Evolutionary conservation across 768 basidiomycete genomes (phyloP).

Genomic region (Phylloporus sp.): DNA sequence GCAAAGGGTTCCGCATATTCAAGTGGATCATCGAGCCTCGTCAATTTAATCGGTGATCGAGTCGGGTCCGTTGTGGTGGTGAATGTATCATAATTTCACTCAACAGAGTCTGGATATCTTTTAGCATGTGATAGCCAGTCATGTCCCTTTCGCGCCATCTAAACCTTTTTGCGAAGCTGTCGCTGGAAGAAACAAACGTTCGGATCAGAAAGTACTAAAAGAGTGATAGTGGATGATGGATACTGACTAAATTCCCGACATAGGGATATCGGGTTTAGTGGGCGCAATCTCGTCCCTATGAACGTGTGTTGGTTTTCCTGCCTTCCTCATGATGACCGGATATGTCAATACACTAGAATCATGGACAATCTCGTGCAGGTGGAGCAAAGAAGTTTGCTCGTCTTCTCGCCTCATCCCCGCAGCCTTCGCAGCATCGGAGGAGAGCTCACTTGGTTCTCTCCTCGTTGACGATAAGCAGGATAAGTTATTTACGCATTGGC

Average conservation of each 20-base stretch:
- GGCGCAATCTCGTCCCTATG: conserved; percentile 5
- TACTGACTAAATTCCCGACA: conserved; percentile 1
- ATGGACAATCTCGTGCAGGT: background rate
- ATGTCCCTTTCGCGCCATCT: background rate
- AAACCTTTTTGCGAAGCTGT: background rate
- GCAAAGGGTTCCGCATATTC: background rate
- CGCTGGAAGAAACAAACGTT: background rate
- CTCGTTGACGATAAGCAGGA: background rate
- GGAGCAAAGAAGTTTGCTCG: background rate
- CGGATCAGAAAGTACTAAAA: background rate
- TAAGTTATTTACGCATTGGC: conserved; percentile 1
- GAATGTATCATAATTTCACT: background rate
- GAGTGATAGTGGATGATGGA: background rate
- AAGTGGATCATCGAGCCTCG: background rate
- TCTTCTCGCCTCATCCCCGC: background rate
- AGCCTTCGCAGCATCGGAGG: background rate
- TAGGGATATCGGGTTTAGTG: conserved; percentile 4
- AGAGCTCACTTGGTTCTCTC: background rate
- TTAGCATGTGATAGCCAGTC: background rate
- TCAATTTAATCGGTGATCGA: conserved; percentile 7
- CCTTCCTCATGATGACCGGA: conserved; percentile 1
- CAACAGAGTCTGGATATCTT: background rate
- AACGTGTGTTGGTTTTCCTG: background rate
- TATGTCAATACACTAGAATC: conserved; percentile 1
- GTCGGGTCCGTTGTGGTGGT: background rate